A percentile compares a stretch with the other conserved stretches of the same genome.
phyloP scores from a whole-genome alignment of 2,329 filamentous ascomycete species.

The Gaeumannomyces tritici region DNA sequence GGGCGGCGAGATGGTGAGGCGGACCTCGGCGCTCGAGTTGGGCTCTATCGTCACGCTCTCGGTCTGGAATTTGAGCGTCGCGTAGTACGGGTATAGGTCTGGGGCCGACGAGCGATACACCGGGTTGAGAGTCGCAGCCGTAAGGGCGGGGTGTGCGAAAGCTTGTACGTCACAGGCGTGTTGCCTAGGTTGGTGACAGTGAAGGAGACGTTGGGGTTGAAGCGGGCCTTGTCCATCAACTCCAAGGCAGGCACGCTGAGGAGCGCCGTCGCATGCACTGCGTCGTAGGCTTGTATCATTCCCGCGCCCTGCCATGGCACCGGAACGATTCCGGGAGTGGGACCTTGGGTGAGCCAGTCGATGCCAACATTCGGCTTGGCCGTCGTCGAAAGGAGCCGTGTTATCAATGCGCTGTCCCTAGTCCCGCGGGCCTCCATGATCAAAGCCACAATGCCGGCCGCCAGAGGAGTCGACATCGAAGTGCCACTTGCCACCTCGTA shows the following conservation, averaged over 20 bases:
- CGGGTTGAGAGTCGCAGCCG: constrained; percentile 23
- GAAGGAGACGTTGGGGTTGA: constrained; percentile 23
- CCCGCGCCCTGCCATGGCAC: constrained; percentile 33
- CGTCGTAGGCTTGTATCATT: constrained; percentile 30
- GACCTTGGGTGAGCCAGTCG: not conserved
- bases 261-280: constrained; percentile 24
- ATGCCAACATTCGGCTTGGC: not conserved
- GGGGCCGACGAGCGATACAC: not conserved
- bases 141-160: constrained; percentile 25
- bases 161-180: constrained; percentile 23
- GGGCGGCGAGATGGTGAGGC: constrained; percentile 17
- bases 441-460: constrained; percentile 1
- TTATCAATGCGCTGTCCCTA: not conserved
- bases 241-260: constrained; percentile 32
- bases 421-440: constrained; percentile 1
- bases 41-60: constrained; percentile 8
- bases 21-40: constrained; percentile 13
- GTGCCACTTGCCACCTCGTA: not conserved
- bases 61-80: constrained; percentile 1
- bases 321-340: constrained; percentile 9
- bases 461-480: constrained; percentile 3
- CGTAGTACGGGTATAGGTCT: not conserved
- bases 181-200: constrained; percentile 14
- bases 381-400: constrained; percentile 1
- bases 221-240: constrained; percentile 20